Evolutionary conservation across 1,284 basidiomycete genomes (phyloP).

Genomic region (Boletus subluridellus): DNA sequence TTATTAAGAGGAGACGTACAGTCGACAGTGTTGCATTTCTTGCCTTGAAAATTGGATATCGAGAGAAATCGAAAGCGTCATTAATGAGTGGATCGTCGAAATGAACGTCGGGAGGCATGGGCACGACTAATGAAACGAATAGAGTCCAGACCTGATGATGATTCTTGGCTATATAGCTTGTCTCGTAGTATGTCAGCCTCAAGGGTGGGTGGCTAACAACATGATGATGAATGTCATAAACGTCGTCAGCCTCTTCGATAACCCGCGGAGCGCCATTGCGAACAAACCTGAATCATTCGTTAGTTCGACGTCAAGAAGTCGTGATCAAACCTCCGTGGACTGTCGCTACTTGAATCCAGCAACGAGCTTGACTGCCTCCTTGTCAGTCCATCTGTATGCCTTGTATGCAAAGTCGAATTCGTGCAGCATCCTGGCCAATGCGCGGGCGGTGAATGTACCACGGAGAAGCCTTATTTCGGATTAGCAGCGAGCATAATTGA

Average conservation of each 20-base stretch:
- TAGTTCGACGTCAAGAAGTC: background rate
- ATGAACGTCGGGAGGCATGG: slow-evolving; percentile 22
- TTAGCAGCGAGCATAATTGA: background rate
- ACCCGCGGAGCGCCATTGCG: no score
- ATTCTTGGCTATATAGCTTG: slow-evolving; percentile 1
- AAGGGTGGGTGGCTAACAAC: slow-evolving; percentile 11
- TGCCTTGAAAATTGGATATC: slow-evolving; percentile 14
- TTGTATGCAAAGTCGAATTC: slow-evolving; percentile 66
- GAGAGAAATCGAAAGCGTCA: slow-evolving; percentile 23
- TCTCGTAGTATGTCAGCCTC: slow-evolving; percentile 15
- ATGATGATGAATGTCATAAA: background rate
- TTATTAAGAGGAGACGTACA: slow-evolving; percentile 5
- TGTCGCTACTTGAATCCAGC: slow-evolving; percentile 51
- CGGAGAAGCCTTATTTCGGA: slow-evolving; percentile 60
- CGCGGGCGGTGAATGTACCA: slow-evolving; percentile 74
- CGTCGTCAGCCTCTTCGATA: background rate
- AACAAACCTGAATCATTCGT: background rate
- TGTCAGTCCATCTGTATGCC: slow-evolving; percentile 52
- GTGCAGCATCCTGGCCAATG: slow-evolving; percentile 61
- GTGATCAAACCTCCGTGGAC: background rate
- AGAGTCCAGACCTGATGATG: background rate
- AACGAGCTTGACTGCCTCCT: slow-evolving; percentile 43
- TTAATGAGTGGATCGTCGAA: slow-evolving; percentile 23
- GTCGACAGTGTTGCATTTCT: background rate
- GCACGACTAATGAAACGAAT: background rate